These are phyloP conservation scores for Candida sakaeoensis DNA, from an alignment of 805 yeast species.

Conservation along the genomic window DNA sequence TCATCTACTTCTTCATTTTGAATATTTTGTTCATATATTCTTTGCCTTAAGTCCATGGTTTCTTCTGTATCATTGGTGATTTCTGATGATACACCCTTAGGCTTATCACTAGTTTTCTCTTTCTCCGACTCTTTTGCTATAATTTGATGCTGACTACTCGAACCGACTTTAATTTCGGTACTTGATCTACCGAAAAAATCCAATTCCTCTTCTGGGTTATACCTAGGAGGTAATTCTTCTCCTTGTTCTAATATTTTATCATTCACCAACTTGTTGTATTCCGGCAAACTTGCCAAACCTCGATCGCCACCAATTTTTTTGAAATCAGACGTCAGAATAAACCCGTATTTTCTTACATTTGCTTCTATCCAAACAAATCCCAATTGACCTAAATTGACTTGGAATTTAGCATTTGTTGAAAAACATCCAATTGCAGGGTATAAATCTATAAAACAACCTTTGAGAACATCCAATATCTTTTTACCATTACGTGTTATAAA, in stretches of 20 bases:
- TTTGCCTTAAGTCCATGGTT: constrained; percentile 30
- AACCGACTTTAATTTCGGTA: constrained; percentile 21
- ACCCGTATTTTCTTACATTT: constrained; percentile 53
- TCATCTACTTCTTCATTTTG: constrained; percentile 8
- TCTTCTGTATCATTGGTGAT: constrained; percentile 33
- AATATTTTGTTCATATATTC: constrained; percentile 27
- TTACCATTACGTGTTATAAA: constrained; percentile 56
- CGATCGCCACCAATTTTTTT: constrained; percentile 35
- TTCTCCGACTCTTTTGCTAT: constrained; percentile 8
- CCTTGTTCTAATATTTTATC: constrained; percentile 68
- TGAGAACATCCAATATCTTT: constrained; percentile 47
- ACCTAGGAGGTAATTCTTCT: constrained; percentile 67
- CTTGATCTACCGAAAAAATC: constrained; percentile 54
- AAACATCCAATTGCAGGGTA: constrained; percentile 55
- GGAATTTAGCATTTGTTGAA: constrained; percentile 39
- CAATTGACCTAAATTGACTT: constrained; percentile 41
- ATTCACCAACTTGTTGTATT: constrained; percentile 34
- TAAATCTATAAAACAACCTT: constrained; percentile 46
- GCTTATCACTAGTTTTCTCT: constrained; percentile 9
- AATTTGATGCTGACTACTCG: constrained; percentile 22
- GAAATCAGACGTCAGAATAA: constrained; percentile 45
- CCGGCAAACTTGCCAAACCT: constrained; percentile 38
- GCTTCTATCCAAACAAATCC: constrained; percentile 49
- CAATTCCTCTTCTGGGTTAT: constrained; percentile 54
- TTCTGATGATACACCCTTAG: constrained; percentile 11